Evolutionary conservation across 116 monocot genomes (phyloP), one percentile per base, ranked within the genome.

Genomic region (Dioscorea cayenensis): DNA sequence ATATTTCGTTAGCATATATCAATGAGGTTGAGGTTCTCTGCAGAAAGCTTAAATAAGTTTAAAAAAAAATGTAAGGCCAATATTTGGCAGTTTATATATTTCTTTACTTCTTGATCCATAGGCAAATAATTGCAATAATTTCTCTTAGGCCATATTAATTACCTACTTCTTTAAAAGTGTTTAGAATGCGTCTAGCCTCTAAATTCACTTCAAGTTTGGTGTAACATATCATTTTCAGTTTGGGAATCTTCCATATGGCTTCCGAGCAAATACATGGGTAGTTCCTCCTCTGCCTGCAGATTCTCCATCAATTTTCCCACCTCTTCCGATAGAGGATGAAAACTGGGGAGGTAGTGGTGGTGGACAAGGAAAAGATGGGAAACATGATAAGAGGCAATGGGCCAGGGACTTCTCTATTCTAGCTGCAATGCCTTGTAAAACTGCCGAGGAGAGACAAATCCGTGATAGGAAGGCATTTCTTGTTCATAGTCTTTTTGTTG

Each of bases 231-330:
- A 49, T 43, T 63, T 77, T 51, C 82, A 97, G 97, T 97, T 97
- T 86, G 97, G 93, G 28, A 97, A 97, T 82, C 97, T 97, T 78
- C 97, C 97, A 51, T 97, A 97, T 73, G 97, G 93, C 66, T 97
- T 93, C 60, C 84, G 97, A 70, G 82, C 93, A 84, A 97, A 97
- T 75, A 97, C 97, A 70, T 97, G 97, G 97, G 82, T 97, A 65
- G 93, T 86, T 25, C 92, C 96, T 79, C 88, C 97, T 20, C 50
- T 85, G 32, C 77, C 70, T 77, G 83, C 83, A 20, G 88, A 86
- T 76, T 88, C 71, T 51, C 90, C 89, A 37, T 81, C 84, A 17
- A 64, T 49, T 23, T 86, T 90, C 23, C 88, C 84, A 51, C 77
- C 81, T 70, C 93, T 97, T 77, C 93, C 97, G 1, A 77, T 78